These are phyloP conservation scores for Tulasnella sp. DNA, from an alignment of 768 basidiomycete genomes.

Conservation along the genomic window DNA sequence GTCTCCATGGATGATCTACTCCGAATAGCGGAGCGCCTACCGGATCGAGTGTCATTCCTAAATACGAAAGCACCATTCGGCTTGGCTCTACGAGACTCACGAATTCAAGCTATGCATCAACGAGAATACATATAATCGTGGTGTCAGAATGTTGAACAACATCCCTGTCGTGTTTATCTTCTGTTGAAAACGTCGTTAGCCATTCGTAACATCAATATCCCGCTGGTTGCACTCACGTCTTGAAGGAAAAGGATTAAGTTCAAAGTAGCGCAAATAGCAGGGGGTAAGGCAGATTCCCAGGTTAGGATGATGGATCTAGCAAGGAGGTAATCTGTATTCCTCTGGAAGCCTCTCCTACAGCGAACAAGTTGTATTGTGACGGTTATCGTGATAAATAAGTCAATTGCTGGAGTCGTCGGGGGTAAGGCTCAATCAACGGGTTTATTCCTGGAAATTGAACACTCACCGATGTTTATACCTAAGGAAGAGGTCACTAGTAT, in stretches of 20 bases:
- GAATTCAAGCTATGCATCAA: slow-evolving; percentile 8
- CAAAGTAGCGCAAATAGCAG: background rate
- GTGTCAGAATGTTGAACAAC: slow-evolving; percentile 6
- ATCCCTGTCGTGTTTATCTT: background rate
- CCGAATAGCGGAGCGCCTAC: no score
- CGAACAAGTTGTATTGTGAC: background rate
- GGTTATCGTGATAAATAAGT: slow-evolving; percentile 1
- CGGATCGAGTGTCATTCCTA: no score
- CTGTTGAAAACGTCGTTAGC: no score
- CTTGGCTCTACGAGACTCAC: no score
- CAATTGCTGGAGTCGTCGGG: background rate
- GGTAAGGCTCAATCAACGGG: background rate
- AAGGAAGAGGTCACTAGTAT: background rate
- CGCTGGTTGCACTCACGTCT: no score
- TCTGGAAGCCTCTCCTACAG: slow-evolving; percentile 1
- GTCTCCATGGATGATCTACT: no score
- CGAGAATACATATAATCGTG: slow-evolving; percentile 3
- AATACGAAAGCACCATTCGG: no score
- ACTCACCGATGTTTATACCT: background rate
- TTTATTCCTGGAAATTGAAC: background rate
- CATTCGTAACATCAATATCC: no score
- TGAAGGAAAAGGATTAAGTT: slow-evolving; percentile 3
- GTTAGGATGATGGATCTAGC: background rate
- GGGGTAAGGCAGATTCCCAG: slow-evolving; percentile 3
- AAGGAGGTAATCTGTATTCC: background rate